Evolutionary conservation across 176 grass and related monocot genomes (phyloP).

Genomic region (Thalia dealbata): DNA sequence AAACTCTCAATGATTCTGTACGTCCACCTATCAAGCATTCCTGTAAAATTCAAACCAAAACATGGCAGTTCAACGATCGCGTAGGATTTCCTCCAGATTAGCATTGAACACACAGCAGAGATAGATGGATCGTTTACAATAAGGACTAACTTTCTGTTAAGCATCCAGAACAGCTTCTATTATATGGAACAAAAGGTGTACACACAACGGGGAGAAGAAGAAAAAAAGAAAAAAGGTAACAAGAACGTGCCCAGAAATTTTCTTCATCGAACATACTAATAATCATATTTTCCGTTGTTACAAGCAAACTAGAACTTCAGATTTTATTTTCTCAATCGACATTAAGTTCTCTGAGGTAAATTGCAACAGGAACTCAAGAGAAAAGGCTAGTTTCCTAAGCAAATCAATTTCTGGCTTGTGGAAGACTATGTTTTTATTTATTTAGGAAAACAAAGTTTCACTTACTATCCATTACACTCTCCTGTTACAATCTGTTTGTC

Average conservation of each 20-base stretch:
- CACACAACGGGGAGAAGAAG: background rate
- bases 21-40: slow-evolving; percentile 99
- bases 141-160: too few species aligned
- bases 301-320: too few species aligned
- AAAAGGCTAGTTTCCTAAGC: background rate
- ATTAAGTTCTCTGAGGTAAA: too few species aligned
- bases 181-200: background rate
- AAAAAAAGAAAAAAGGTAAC: background rate
- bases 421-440: background rate
- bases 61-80: background rate
- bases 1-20: slow-evolving; percentile 60
- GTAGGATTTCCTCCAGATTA: background rate
- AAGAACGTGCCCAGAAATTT: too few species aligned
- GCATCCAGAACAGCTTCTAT: too few species aligned
- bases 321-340: too few species aligned
- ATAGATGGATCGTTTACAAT: background rate
- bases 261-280: too few species aligned
- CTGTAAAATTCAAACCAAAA: slow-evolving; percentile 20
- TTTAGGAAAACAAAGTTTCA: background rate
- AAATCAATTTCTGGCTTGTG: background rate
- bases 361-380: background rate
- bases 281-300: too few species aligned
- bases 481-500: too few species aligned
- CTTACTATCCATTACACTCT: background rate
- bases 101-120: background rate